phyloP scores from a whole-genome alignment of 192 early-diverging fungal species.

The Coemansia sp. region DNA sequence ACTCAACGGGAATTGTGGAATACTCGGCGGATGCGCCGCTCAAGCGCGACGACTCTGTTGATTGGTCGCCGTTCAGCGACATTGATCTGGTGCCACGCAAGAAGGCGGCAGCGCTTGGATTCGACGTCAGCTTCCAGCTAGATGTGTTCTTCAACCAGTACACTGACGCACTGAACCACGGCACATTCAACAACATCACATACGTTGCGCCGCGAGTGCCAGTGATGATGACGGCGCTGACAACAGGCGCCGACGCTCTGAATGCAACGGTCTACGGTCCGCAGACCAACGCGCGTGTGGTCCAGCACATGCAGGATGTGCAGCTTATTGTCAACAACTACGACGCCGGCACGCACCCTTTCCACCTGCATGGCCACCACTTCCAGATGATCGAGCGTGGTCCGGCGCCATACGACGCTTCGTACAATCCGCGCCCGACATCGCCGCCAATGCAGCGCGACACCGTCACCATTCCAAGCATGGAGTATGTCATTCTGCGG shows the following conservation, averaged over 20 bases:
- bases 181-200: slow-evolving; percentile 75
- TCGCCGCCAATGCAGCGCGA: slow-evolving; percentile 70
- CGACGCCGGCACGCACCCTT: slow-evolving; percentile 71
- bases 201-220: slow-evolving; percentile 69
- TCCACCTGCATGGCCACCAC: slow-evolving; percentile 84
- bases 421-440: slow-evolving; percentile 41
- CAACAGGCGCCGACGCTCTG: slow-evolving; percentile 55
- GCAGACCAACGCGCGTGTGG: slow-evolving; percentile 62
- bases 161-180: slow-evolving; percentile 76
- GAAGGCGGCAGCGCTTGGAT: slow-evolving; percentile 35
- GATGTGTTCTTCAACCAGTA: slow-evolving; percentile 66
- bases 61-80: slow-evolving; percentile 61
- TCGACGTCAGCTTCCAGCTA: slow-evolving; percentile 57
- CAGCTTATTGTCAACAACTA: slow-evolving; percentile 76
- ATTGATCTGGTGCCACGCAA: slow-evolving; percentile 56
- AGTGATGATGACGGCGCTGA: slow-evolving; percentile 64
- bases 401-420: slow-evolving; percentile 59
- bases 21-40: slow-evolving; percentile 44
- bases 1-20: slow-evolving; percentile 61
- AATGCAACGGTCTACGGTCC: slow-evolving; percentile 62
- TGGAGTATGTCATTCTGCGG: slow-evolving; percentile 69
- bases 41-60: slow-evolving; percentile 18
- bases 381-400: slow-evolving; percentile 77
- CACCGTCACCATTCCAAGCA: slow-evolving; percentile 67
- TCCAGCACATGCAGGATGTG: slow-evolving; percentile 65